Percentiles rank a stretch among this genome's conserved stretches.
Conservation (phyloP, 2,329 filamentous ascomycete species). For the Pseudocercospora fijiensis region DNA sequence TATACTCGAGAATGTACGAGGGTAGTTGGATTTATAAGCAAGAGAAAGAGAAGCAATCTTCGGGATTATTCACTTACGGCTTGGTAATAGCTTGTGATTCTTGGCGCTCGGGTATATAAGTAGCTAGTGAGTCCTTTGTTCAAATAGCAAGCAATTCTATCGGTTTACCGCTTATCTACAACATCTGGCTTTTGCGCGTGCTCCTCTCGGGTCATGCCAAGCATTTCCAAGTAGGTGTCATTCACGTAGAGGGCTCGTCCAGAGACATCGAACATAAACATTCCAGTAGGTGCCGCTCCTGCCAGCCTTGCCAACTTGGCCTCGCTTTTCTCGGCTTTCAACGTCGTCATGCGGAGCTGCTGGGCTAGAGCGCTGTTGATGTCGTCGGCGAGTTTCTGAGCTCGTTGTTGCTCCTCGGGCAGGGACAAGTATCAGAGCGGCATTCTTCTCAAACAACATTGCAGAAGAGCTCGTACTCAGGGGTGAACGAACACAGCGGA, state of each 20-base stretch:
- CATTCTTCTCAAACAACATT: constrained; percentile 42
- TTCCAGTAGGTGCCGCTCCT: constrained; percentile 42
- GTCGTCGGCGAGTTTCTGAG: constrained; percentile 39
- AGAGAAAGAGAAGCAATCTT: too few species aligned
- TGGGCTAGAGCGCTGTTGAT: constrained; percentile 42
- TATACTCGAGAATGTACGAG: too few species aligned
- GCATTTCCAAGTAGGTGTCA: constrained; percentile 42
- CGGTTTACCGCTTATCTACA: too few species aligned
- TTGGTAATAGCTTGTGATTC: too few species aligned
- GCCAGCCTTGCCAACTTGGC: constrained; percentile 44
- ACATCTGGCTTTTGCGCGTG: constrained; percentile 5
- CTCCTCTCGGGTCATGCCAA: constrained; percentile 30
- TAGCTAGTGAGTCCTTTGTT: too few species aligned
- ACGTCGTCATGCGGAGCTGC: constrained; percentile 35
- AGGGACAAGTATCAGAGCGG: constrained; percentile 44
- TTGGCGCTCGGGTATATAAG: too few species aligned
- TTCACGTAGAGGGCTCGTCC: constrained; percentile 44
- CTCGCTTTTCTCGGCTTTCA: constrained; percentile 39
- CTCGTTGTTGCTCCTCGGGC: constrained; percentile 38
- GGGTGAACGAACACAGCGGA: constrained; percentile 41
- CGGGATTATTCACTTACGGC: too few species aligned
- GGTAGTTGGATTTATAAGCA: too few species aligned
- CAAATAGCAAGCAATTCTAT: too few species aligned
- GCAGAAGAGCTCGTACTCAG: constrained; percentile 42
- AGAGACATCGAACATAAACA: constrained; percentile 38